Evolutionary conservation across 345 rosid genomes (phyloP), one percentile per base, ranked within the genome.

Genomic region (Melaleuca alternifolia): DNA sequence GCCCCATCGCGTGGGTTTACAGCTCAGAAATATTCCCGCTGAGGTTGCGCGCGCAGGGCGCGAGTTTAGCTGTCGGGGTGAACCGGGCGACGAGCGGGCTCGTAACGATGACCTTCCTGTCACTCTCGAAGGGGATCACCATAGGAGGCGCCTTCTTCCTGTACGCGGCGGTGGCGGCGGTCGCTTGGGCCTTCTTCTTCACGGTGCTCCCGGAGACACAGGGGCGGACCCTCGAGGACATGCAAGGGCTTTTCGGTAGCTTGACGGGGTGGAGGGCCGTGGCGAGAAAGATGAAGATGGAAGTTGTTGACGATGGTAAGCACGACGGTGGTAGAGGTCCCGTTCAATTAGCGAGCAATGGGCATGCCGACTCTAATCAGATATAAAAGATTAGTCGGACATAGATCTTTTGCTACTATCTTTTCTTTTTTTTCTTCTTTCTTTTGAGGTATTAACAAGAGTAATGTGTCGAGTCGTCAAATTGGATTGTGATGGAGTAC

Each of bases 1-100:
- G 99, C 21, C 99, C 99, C 3, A 91, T 96, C 37, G 86, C 98
- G 9, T 94, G 98, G 96, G 98, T 97, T 2, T 97, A 95, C 75
- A 92, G 91, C 86, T 90, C 98, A 3, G 99, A 97, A 93, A 96
- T 97, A 14, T 95, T 96, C 53, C 99, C 99, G 20, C 87, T 97
- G 88, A 83, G 93, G 89, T 88, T 97, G 51, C 94, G 99, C 13
- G 98, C 99, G 0, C 99, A 97, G 18, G 99, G 98, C 0, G 83
- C 94, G 85, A 89, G 98, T 87, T 88, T 95, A 41, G 98, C 84
- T 3, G 99, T 95, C 54, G 91, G 92, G 3, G 92, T 93, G 85
- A 97, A 96, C 30, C 90, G 98, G 62, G 90, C 93, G 57, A 92
- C 91, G 24, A 97, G 99, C 76, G 99, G 99, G 75, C 95, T 95